These are phyloP conservation scores for Monosporascus sp. DNA, from an alignment of 2,329 filamentous ascomycete species.

Conservation along the genomic window DNA sequence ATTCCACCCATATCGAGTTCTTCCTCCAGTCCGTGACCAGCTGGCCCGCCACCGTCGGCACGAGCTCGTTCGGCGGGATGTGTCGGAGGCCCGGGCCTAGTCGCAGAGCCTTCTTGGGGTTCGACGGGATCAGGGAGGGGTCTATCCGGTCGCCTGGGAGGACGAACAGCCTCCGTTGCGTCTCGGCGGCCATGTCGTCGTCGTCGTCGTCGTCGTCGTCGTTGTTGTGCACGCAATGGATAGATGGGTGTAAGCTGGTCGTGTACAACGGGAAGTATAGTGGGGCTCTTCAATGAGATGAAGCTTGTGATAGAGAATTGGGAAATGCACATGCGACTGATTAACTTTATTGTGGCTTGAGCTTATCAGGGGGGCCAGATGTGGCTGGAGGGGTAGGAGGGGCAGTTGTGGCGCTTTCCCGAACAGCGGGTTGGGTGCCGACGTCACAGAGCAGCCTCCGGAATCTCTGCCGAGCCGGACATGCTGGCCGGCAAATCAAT, in stretches of 20 bases:
- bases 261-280: slow-evolving; percentile 1
- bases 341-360: slow-evolving; percentile 11
- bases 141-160: slow-evolving; percentile 79
- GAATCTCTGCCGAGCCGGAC: too few relatives aligned
- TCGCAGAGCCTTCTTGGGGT: slow-evolving; percentile 65
- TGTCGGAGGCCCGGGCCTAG: slow-evolving; percentile 81
- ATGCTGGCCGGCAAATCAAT: too few relatives aligned
- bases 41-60: slow-evolving; percentile 62
- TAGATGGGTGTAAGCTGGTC: background rate
- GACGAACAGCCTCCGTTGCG: slow-evolving; percentile 54
- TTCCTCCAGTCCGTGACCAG: slow-evolving; percentile 65
- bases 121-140: slow-evolving; percentile 58
- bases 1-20: slow-evolving; percentile 74
- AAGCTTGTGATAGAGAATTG: background rate
- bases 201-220: slow-evolving; percentile 4
- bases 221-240: background rate
- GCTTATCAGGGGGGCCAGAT: slow-evolving; percentile 17
- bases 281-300: slow-evolving; percentile 5
- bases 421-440: too few relatives aligned
- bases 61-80: slow-evolving; percentile 69
- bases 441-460: too few relatives aligned
- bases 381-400: slow-evolving; percentile 16
- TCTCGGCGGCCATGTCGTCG: slow-evolving; percentile 41
- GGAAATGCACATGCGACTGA: background rate
- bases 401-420: background rate